phyloP scores from a whole-genome alignment of 179 eudicot species.

The Sideroxylon spinosum region DNA sequence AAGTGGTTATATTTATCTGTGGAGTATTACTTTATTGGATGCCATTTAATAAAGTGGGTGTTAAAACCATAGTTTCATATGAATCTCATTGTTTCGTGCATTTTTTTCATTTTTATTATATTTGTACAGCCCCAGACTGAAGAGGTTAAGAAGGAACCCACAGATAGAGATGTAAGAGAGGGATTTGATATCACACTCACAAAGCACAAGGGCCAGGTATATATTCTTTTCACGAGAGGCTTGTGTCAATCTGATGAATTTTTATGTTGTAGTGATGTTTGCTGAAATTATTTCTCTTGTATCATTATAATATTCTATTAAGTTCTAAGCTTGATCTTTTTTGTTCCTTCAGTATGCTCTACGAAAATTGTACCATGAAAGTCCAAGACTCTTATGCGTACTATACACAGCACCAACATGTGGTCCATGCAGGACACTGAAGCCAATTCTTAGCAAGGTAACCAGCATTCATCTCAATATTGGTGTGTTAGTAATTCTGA shows the following conservation, averaged over 20 bases:
- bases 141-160: conserved; percentile 77
- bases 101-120: background rate
- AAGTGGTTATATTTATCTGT: background rate
- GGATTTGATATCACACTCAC: conserved; percentile 74
- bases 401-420: conserved; percentile 90
- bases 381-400: conserved; percentile 89
- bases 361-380: conserved; percentile 92
- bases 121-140: conserved; percentile 61
- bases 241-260: background rate
- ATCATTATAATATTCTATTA: conserved; percentile 6
- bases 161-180: conserved; percentile 66
- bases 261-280: background rate
- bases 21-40: background rate
- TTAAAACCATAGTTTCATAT: background rate
- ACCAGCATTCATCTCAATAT: conserved; percentile 1
- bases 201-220: conserved; percentile 94
- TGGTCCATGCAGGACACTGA: conserved; percentile 96
- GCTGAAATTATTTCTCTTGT: background rate
- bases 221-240: conserved; percentile 1
- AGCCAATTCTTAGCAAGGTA: conserved; percentile 97
- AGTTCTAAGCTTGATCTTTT: conserved; percentile 14
- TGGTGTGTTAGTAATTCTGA: background rate
- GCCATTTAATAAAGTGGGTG: background rate
- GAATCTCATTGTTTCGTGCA: conserved; percentile 1
- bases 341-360: conserved; percentile 73